phyloP scores from a whole-genome alignment of 305 asterid genomes.

The Fraxinus sp. region DNA sequence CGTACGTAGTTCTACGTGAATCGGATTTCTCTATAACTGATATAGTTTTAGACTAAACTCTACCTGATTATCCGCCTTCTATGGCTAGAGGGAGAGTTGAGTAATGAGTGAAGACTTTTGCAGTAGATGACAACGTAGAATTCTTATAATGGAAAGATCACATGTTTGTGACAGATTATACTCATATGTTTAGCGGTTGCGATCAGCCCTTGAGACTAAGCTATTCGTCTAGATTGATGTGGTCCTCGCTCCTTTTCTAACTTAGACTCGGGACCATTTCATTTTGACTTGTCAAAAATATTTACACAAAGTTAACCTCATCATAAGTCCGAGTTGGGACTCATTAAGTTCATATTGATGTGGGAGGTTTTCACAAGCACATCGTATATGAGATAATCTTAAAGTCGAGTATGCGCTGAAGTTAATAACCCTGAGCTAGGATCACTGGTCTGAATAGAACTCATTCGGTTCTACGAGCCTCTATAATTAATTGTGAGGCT shows the following conservation, averaged over 20 bases:
- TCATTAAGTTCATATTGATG: not conserved
- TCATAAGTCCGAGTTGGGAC: not conserved
- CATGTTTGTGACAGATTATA: not conserved
- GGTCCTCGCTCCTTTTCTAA: not conserved
- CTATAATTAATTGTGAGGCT: not conserved
- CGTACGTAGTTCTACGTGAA: too few species aligned
- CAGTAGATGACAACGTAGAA: not conserved
- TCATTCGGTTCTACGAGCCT: not conserved
- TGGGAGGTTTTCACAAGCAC: not conserved
- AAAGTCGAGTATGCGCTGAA: not conserved
- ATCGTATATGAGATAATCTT: not conserved
- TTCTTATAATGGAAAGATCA: not conserved
- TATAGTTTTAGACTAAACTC: not conserved
- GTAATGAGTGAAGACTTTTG: not conserved
- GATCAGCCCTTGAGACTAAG: not conserved
- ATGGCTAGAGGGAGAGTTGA: not conserved
- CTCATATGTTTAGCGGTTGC: not conserved
- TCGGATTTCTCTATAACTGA: not conserved
- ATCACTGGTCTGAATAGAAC: not conserved
- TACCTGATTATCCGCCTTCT: not conserved
- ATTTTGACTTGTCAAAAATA: not conserved
- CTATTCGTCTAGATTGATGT: not conserved
- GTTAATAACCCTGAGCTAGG: not conserved
- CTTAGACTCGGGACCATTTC: not conserved
- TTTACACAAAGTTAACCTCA: not conserved